Evolutionary conservation across 2,329 filamentous ascomycete genomes (phyloP), one percentile per base, ranked within the genome.

Genomic region (Arthrobotrys sinensis): DNA sequence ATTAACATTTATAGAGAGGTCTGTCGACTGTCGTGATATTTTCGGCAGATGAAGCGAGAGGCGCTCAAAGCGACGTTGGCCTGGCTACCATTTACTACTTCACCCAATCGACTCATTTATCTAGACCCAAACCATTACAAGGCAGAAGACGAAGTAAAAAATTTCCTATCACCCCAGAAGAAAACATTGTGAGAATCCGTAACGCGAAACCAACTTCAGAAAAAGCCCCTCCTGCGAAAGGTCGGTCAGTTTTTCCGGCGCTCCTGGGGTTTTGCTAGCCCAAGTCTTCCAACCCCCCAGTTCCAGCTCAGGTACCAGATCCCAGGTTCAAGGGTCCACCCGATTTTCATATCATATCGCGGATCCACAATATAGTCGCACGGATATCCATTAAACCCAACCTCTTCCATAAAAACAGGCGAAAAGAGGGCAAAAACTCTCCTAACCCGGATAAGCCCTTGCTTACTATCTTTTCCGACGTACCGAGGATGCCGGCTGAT

Each of bases 401-500:
- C 55, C 55, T 60, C 55, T 60, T 43, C 55, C 36, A 43, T 60
- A 60, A 60, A 60, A 43, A 43, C 55, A 43, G 55, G 19, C 55
- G 55, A 43, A 10, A 43, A 60, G 28, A 60, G 36, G 24, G n/a
- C 19, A 38, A 57, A 43, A 43, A 28, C 16, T 60, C 55, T 60
- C 55, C 55, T 60, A 60, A 43, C 55, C 55, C 36, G 36, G 55
- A 43, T 60, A 60, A 43, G 55, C 55, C 36, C 36, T 43, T 40
- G 34, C 55, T 28, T 40, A 50, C 43, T 72, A 55, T 64, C 68
- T 72, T 72, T 65, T 72, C 68, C 57, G 68, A 43, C 62, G 66
- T 40, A 48, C 55, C 50, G 53, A 63, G 24, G 38, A 21, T 34
- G 19, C 67, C 67, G 67, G 67, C 55, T 65, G 69, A 66, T 60